Conservation (phyloP, 2,329 filamentous ascomycete genomes). For the Fusarium liriodendri region DNA sequence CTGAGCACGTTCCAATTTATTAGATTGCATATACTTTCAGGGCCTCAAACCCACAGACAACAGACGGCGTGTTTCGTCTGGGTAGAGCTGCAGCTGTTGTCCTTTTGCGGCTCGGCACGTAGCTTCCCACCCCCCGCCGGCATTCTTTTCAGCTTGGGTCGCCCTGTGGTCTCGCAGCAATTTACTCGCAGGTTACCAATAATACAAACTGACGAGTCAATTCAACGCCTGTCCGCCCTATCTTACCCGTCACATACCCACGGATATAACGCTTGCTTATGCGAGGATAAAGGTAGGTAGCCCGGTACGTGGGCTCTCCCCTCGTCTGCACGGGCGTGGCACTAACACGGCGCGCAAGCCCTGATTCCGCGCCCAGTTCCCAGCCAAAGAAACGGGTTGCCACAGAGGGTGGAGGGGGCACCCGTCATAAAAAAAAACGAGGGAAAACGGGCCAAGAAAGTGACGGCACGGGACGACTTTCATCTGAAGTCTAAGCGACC, state of each 20-base stretch:
- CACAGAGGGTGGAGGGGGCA: background rate
- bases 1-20: background rate
- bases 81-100: background rate
- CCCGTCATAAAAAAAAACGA: background rate
- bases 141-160: background rate
- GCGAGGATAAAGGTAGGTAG: background rate
- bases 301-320: background rate
- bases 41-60: background rate
- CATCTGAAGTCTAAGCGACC: constrained; percentile 20
- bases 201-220: background rate
- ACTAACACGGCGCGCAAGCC: constrained; percentile 3
- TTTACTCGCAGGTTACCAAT: background rate
- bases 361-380: background rate
- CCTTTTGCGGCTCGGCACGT: background rate
- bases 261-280: background rate
- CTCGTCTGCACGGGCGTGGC: constrained; percentile 2
- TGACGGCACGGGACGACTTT: constrained; percentile 1
- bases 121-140: background rate
- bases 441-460: background rate
- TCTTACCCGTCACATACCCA: background rate
- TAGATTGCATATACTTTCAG: background rate
- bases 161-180: background rate
- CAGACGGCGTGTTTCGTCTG: background rate
- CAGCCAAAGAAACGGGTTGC: background rate
- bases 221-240: background rate